Evolutionary conservation across 2,329 filamentous ascomycete genomes (phyloP).

Genomic region (Lachnellula occidentalis): DNA sequence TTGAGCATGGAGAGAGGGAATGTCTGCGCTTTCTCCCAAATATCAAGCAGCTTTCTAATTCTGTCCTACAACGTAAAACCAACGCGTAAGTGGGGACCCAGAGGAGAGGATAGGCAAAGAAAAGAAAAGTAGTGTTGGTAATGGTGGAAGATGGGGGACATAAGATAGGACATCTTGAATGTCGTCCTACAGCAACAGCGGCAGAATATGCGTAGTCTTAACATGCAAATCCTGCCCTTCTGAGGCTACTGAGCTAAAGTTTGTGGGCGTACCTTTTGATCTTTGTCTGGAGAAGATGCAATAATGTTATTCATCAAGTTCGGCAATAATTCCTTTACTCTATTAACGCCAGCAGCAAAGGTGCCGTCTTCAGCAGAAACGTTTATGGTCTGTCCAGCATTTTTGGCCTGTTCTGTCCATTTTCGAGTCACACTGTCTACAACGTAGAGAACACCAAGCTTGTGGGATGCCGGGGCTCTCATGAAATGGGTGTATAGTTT

Average conservation of each 20-base stretch:
- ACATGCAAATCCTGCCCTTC: conserved; percentile 14
- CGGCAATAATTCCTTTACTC: conserved; percentile 92
- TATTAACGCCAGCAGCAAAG: conserved; percentile 89
- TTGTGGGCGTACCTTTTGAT: conserved; percentile 83
- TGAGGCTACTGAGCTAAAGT: conserved; percentile 19
- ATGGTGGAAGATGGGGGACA: neutral
- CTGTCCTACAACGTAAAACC: conserved; percentile 68
- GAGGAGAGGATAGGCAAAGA: neutral
- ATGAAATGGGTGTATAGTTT: conserved; percentile 98
- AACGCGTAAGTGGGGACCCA: conserved; percentile 43
- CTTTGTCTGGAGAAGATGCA: conserved; percentile 69
- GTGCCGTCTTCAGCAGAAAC: conserved; percentile 82
- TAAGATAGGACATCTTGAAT: conserved; percentile 7
- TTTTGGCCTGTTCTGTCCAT: conserved; percentile 94
- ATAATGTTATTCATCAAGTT: conserved; percentile 94
- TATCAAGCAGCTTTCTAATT: conserved; percentile 90
- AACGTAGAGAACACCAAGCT: conserved; percentile 98
- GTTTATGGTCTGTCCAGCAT: conserved; percentile 75
- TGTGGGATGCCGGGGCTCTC: conserved; percentile 89
- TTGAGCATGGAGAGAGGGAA: conserved; percentile 77
- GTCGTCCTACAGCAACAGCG: neutral
- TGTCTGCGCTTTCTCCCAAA: conserved; percentile 94
- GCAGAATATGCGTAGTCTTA: conserved; percentile 19
- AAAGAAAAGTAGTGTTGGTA: neutral
- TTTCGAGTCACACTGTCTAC: conserved; percentile 99